Percentiles rank a stretch among this genome's conserved stretches.
Conservation (phyloP, 305 asterid genomes). For the Rubia peregrina region DNA sequence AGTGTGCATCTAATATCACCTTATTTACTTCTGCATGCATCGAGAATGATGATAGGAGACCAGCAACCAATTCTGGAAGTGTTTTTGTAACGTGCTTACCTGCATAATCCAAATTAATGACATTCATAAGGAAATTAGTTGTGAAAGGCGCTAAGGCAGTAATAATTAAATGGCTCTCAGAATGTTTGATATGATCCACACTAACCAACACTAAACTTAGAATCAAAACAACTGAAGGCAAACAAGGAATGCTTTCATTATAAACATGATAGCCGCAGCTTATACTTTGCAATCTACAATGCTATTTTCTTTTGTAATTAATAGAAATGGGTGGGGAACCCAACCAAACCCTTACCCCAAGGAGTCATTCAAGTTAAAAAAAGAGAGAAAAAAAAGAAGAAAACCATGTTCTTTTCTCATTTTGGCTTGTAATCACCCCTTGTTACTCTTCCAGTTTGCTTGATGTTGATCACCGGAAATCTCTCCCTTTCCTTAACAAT, state of each 20-base stretch:
- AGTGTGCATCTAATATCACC: background rate
- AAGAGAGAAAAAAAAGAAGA: too few relatives aligned
- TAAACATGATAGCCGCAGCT: background rate
- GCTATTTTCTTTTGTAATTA: too few relatives aligned
- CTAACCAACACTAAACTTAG: background rate
- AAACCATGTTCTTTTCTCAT: background rate
- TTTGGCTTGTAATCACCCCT: background rate
- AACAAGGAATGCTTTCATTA: background rate
- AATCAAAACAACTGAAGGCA: background rate
- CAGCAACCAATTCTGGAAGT: background rate
- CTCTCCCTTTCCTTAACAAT: background rate
- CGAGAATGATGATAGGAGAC: constrained; percentile 1
- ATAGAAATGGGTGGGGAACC: background rate
- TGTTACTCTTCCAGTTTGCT: background rate
- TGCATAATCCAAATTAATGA: background rate
- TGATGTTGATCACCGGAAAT: background rate
- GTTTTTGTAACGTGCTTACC: background rate
- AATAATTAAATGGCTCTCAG: background rate
- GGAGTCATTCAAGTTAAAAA: background rate
- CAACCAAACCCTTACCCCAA: background rate
- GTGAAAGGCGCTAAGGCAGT: too few relatives aligned
- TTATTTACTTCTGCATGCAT: constrained; percentile 6
- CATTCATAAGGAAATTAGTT: too few relatives aligned
- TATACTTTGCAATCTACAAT: too few relatives aligned
- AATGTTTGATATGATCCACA: background rate